Base-by-base conservation (phyloP, 1,284 basidiomycete genomes). In the Coniferiporia sulphurascens region DNA sequence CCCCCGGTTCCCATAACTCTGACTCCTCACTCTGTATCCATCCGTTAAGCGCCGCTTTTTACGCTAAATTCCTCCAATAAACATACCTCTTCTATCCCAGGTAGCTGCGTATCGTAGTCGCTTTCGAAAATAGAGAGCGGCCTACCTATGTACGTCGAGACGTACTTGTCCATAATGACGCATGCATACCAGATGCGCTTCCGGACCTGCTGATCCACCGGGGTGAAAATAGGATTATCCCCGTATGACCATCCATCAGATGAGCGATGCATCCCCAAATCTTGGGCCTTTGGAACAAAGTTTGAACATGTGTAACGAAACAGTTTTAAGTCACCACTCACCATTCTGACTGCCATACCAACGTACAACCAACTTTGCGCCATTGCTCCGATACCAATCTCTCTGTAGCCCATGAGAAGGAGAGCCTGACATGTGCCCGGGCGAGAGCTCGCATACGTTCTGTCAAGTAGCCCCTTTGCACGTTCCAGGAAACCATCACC, bases 381-480 rank as follows among this genome's bases (percentile, higher is more conserved):
- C 92, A 92, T 94, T 13, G 88, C 87, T 22, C 92, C 92, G 60
- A 92, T 89, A 1, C 91, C 91, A 35, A 92, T 82, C 72, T 94
- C 91, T 17, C 91, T 79, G 69, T 89, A 93, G 7, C 86, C 87
- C 72, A 93, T 80, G 22, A 94, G 76, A 4, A 94, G 76, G 22
- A 94, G 73, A 6, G 91, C 85, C 69, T 93, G 91, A 55, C 85
- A 86, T 0, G 87, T 91, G 21, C 83, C 81, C 8, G 89, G 79
- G 13, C 83, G 73, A 75, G 73, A 85, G 17, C 80, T 80, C 1
- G 86, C 81, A 65, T 89, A 90, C 3, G 82, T 78, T 56, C 74
- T 74, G 69, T 87, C 82, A 12, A 93, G 76, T n/a, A 91, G 73
- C 17, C 74, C 70, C 67, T 90, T 90, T 15, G 91, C 92, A 54